A percentile compares a stretch with the other conserved stretches of the same genome.
Conservation (phyloP, 2,329 filamentous ascomycete species). For the Cadophora malorum region DNA sequence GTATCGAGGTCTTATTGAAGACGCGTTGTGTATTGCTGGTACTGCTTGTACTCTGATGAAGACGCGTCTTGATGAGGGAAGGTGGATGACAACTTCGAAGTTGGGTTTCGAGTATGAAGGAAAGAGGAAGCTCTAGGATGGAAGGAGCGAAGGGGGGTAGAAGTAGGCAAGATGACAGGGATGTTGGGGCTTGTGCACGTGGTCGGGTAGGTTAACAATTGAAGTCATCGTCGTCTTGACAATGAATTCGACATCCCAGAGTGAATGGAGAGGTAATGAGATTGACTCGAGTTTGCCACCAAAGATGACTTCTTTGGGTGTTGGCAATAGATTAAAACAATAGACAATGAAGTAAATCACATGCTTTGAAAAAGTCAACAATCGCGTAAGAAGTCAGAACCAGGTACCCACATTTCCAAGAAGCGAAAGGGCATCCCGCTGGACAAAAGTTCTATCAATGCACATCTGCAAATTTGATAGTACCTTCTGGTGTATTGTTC, state of each 20-base stretch:
- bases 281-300: not conserved
- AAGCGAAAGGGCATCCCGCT: not conserved
- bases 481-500: not conserved
- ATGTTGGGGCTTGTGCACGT: not conserved
- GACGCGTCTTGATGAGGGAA: not conserved
- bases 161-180: slow-evolving; percentile 5
- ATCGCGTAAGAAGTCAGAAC: not conserved
- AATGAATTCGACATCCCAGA: not conserved
- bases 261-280: not conserved
- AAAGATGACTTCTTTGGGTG: not conserved
- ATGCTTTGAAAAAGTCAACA: slow-evolving; percentile 6
- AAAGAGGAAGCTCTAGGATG: not conserved
- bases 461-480: not conserved
- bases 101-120: not conserved
- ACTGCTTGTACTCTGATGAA: not conserved
- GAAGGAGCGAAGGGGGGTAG: not conserved
- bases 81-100: not conserved
- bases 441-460: not conserved
- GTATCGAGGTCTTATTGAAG: not conserved
- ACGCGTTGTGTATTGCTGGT: not conserved
- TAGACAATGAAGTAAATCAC: not conserved
- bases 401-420: not conserved
- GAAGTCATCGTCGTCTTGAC: not conserved
- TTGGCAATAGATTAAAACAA: not conserved
- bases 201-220: not conserved